Evolutionary conservation across 768 basidiomycete genomes (phyloP).

Genomic region (Leccinum boreale): DNA sequence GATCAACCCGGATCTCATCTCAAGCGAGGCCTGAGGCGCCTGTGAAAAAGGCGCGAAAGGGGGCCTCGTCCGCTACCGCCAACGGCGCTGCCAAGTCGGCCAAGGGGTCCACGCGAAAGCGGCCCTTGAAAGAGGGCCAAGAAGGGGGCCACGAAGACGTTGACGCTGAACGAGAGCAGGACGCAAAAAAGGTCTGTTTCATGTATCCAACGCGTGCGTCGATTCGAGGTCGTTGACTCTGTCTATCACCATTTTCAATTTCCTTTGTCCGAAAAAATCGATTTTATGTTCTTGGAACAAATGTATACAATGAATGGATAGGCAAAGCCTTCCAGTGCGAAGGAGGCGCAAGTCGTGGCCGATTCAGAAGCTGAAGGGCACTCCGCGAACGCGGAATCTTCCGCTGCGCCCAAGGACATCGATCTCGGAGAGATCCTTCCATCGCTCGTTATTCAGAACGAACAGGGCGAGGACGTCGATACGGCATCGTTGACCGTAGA

Average conservation of each 20-base stretch:
- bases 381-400: conserved; percentile 2
- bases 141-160: conserved; percentile 19
- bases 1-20: conserved; percentile 55
- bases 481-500: conserved; percentile 61
- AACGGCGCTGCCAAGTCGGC: conserved; percentile 23
- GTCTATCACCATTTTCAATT: not conserved
- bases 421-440: conserved; percentile 77
- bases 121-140: conserved; percentile 21
- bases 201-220: not conserved
- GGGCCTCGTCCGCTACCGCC: conserved; percentile 9
- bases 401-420: conserved; percentile 30
- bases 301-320: not conserved
- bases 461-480: conserved; percentile 78
- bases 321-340: conserved; percentile 17
- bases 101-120: conserved; percentile 38
- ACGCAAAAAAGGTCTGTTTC: conserved; percentile 25
- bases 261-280: not conserved
- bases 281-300: not conserved
- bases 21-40: conserved; percentile 39
- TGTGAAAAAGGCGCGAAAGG: conserved; percentile 14
- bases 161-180: conserved; percentile 14
- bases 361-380: conserved; percentile 3
- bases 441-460: conserved; percentile 73
- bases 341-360: not conserved
- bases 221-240: not conserved